Percentiles rank a stretch among this genome's conserved stretches.
phyloP scores from a whole-genome alignment of 352 stramenopile species.

The Phytophthora aleatoria region DNA sequence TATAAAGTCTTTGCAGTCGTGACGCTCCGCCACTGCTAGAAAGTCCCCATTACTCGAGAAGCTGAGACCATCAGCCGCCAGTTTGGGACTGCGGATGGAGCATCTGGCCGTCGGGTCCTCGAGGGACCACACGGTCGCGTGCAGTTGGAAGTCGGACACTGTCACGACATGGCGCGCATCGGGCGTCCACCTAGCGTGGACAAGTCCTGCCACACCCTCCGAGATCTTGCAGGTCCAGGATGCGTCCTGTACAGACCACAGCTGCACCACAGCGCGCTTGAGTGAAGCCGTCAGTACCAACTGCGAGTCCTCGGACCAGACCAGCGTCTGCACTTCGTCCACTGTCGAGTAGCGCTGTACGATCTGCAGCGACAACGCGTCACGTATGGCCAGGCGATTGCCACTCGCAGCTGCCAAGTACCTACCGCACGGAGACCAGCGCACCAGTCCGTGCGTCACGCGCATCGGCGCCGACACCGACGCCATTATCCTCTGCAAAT shows the following conservation, averaged over 20 bases:
- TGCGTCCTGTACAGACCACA: constrained; percentile 70
- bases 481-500: constrained; percentile 11
- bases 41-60: constrained; percentile 67
- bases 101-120: constrained; percentile 57
- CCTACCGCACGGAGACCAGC: constrained; percentile 69
- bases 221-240: constrained; percentile 78
- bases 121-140: constrained; percentile 83
- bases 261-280: constrained; percentile 73
- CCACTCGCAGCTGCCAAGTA: constrained; percentile 57
- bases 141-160: constrained; percentile 85
- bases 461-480: constrained; percentile 63
- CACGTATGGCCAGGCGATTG: constrained; percentile 65
- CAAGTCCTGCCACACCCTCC: constrained; percentile 72
- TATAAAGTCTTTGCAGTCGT: constrained; percentile 85
- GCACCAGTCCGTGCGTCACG: constrained; percentile 57
- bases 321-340: constrained; percentile 59
- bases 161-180: constrained; percentile 76
- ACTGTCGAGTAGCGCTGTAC: constrained; percentile 65
- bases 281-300: constrained; percentile 64
- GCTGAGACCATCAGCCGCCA: constrained; percentile 63
- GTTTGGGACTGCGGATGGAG: constrained; percentile 71
- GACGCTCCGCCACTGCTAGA: constrained; percentile 70
- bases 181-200: constrained; percentile 54
- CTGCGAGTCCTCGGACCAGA: constrained; percentile 71
- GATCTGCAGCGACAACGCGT: constrained; percentile 56